phyloP scores from a whole-genome alignment of 208 protist genomes.

The Crithidia brevicula region DNA sequence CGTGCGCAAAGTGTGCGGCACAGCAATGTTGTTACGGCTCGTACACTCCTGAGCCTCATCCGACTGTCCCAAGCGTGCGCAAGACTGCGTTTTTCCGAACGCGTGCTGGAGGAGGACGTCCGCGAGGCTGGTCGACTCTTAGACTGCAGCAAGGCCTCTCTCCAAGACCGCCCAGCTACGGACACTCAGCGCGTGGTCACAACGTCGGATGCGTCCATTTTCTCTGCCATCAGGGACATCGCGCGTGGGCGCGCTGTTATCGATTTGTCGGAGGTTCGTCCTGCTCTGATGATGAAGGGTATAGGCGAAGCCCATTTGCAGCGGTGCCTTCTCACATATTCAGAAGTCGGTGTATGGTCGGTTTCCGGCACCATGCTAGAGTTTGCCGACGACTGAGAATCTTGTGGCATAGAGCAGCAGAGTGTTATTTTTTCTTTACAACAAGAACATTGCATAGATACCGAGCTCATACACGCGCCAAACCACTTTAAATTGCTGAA shows the following conservation, averaged over 20 bases:
- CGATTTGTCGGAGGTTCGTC: constrained; percentile 71
- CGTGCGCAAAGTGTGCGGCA: constrained; percentile 75
- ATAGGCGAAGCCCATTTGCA: constrained; percentile 81
- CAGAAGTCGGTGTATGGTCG: constrained; percentile 80
- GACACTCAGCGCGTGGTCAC: constrained; percentile 57
- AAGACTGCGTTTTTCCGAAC: constrained; percentile 85
- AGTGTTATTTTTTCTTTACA: constrained; percentile 6
- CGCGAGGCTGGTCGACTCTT: constrained; percentile 88
- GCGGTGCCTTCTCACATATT: constrained; percentile 80
- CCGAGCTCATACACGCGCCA: too few relatives aligned
- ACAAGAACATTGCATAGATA: too few relatives aligned
- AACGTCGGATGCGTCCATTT: constrained; percentile 83
- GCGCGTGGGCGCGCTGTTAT: constrained; percentile 55
- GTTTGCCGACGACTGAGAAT: constrained; percentile 59
- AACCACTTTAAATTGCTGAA: too few relatives aligned
- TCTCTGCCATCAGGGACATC: constrained; percentile 84
- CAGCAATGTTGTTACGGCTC: constrained; percentile 85
- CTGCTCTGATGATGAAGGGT: constrained; percentile 81
- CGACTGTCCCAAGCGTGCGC: constrained; percentile 95
- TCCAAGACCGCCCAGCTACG: constrained; percentile 61
- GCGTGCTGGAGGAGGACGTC: constrained; percentile 88
- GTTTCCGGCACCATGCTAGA: constrained; percentile 71
- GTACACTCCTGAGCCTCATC: constrained; percentile 93
- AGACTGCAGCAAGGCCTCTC: constrained; percentile 86
- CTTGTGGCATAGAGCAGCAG: constrained; percentile 13